Percentiles rank a stretch among this genome's conserved stretches.
Evolutionary conservation across 2,329 filamentous ascomycete species (phyloP).

Genomic region (Pestalotiopsis sp.): DNA sequence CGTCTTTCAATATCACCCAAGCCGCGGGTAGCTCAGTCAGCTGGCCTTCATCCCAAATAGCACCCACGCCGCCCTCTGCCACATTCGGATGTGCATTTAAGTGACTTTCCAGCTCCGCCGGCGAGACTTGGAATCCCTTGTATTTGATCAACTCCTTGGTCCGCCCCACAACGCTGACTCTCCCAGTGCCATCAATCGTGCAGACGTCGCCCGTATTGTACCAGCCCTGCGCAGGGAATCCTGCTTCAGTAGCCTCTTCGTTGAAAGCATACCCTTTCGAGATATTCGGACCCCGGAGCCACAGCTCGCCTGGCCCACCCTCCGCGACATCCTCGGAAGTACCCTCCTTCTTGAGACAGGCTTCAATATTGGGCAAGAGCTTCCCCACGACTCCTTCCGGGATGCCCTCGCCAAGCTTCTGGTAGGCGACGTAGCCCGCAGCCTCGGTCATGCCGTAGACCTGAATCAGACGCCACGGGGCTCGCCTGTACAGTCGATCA

Average conservation of each 20-base stretch:
- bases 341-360: constrained; percentile 37
- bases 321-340: constrained; percentile 33
- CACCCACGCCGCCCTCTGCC: constrained; percentile 34
- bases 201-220: constrained; percentile 48
- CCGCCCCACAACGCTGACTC: constrained; percentile 35
- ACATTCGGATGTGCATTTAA: constrained; percentile 37
- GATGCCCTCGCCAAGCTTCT: constrained; percentile 31
- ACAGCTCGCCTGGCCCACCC: constrained; percentile 41
- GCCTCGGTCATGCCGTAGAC: constrained; percentile 48
- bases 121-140: constrained; percentile 41
- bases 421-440: constrained; percentile 42
- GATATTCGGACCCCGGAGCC: constrained; percentile 44
- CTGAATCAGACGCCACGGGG: constrained; percentile 39
- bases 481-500: constrained; percentile 27
- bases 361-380: constrained; percentile 39
- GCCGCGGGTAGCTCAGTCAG: constrained; percentile 39
- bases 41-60: constrained; percentile 36
- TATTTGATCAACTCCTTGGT: constrained; percentile 44
- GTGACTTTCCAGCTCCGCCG: constrained; percentile 35
- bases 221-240: constrained; percentile 39
- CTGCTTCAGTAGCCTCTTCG: constrained; percentile 35
- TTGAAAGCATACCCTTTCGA: constrained; percentile 41
- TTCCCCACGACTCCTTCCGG: constrained; percentile 35
- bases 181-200: constrained; percentile 31
- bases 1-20: constrained; percentile 34